Base-by-base conservation (phyloP, 257 asterid genomes). In the Haberlea rhodopensis region DNA sequence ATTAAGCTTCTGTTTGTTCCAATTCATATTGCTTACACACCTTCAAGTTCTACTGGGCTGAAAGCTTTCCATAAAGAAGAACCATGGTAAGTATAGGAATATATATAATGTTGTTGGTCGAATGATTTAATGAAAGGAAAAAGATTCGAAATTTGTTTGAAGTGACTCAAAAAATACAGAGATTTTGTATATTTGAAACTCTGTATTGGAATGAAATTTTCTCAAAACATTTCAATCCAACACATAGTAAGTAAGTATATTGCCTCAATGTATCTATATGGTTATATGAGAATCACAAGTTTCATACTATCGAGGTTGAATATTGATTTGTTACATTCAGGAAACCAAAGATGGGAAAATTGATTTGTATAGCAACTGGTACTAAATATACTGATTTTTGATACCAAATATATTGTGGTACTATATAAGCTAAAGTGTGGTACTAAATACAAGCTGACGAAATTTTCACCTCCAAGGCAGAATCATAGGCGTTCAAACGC, bases 261-360 rank as follows among this genome's bases (percentile, higher is more conserved):
- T 20, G 32, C 29, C 9, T 20, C 2, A 22, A 54, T 53, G 57
- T 71, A 5, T 32, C 20, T 19, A 21, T 11, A 31, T 13, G 31
- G 25, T 5, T 32, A 20, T 24, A 18, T 45, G 25, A 23, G 20
- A 29, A 23, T 51, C 28, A 0, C 26, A 43, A 46, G 22, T 22
- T 58, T 25, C 25, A 60, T 25, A 56, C n/a, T 40, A 54, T 60
- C 56, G 32, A 71, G 66, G 62, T 51, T 49, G 46, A 37, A 10
- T 11, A n/a, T n/a, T n/a, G 28, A 58, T 71, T 46, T 48, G 28
- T 26, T 31, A 57, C 51, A 58, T 81, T 84, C 87, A 89, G 96
- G 95, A 81, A 72, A 81, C 90, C 28, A 76, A 77, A 80, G 96
- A 86, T 72, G 95, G 85, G 67, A 73, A 89, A 0, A 53, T 76